These are phyloP conservation scores for Fusarium marasasianum DNA, from an alignment of 2,329 filamentous ascomycete genomes.

Conservation along the genomic window DNA sequence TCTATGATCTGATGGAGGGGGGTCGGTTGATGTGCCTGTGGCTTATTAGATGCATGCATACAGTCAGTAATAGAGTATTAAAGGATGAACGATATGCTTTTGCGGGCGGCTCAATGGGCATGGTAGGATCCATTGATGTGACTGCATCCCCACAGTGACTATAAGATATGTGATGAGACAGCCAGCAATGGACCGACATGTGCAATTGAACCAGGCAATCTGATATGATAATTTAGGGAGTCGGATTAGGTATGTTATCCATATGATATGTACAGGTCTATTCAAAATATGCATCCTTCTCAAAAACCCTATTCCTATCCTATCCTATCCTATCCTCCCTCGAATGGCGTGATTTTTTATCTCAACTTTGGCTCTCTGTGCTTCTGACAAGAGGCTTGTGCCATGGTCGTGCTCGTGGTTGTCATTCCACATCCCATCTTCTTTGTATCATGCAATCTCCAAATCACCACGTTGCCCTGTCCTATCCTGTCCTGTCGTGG, in stretches of 20 bases:
- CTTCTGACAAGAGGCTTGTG: conserved; percentile 1
- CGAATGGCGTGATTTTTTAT: not conserved
- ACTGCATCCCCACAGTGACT: not conserved
- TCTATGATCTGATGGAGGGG: conserved; percentile 34
- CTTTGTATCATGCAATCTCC: conserved; percentile 9
- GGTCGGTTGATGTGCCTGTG: conserved; percentile 7
- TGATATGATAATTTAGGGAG: conserved; percentile 6
- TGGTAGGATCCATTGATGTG: not conserved
- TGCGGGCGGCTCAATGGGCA: conserved; percentile 19
- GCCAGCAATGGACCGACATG: not conserved
- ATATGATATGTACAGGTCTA: conserved; percentile 23
- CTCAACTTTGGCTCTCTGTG: not conserved
- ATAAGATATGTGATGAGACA: not conserved
- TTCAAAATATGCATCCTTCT: conserved; percentile 27
- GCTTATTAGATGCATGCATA: not conserved
- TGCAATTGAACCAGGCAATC: not conserved
- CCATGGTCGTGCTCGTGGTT: not conserved
- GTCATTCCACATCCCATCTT: conserved; percentile 1
- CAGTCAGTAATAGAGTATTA: not conserved
- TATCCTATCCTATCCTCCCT: not conserved
- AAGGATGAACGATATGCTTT: not conserved
- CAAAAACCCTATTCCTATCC: not conserved
- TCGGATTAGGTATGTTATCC: conserved; percentile 24
- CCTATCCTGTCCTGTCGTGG: conserved; percentile 3
- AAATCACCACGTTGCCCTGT: conserved; percentile 12